Base-by-base conservation (phyloP, 179 eudicot species). In the Vitellaria paradoxa region DNA sequence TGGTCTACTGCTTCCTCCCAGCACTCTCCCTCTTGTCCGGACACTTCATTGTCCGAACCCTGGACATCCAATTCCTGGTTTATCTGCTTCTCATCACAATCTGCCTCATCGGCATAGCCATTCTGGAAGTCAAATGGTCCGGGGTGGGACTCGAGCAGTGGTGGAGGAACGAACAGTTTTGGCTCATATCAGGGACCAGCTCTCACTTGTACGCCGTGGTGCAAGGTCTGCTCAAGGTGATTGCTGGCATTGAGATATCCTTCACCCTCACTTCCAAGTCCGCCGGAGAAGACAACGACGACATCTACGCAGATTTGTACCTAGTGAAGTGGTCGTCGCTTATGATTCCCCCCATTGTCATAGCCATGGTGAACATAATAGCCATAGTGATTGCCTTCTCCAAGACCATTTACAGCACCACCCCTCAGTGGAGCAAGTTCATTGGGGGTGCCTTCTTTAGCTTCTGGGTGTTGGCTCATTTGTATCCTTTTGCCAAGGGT, bases 91-190 rank as follows among this genome's bases (percentile, higher is more conserved):
- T 80, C 6, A 88, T 92, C 77, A 89, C 98, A 0, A 3, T 90
- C 0, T 90, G 95, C 80, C 85, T 93, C 50, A 85, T 92, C 2
- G 79, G 74, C 0, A 64, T 92, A 11, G 97, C 98, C 65, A 80
- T 93, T 47, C 79, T 93, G 67, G 98, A 93, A 81, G 93, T 92
- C 3, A 90, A 83, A 79, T 93, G 98, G 98, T 93, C 98, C 0
- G 95, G 91, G 10, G 90, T 93, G 17, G 92, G 80, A 15, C 75
- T 93, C 6, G 98, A 93, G 45, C 92, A 93, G 37, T 93, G 98
- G 98, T 93, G 98, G 98, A 82, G 98, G 61, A 93, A 93, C 75
- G 98, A 93, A 52, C 98, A 93, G 70, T 93, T 90, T 75, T 93
- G 98, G 98, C 91, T 93, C 53, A 93, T 92, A 55, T 87, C 95